Percentiles rank a stretch among this genome's conserved stretches.
These are phyloP conservation scores for Fusarium nurragi DNA, from an alignment of 2,329 filamentous ascomycete species.

Conservation along the genomic window DNA sequence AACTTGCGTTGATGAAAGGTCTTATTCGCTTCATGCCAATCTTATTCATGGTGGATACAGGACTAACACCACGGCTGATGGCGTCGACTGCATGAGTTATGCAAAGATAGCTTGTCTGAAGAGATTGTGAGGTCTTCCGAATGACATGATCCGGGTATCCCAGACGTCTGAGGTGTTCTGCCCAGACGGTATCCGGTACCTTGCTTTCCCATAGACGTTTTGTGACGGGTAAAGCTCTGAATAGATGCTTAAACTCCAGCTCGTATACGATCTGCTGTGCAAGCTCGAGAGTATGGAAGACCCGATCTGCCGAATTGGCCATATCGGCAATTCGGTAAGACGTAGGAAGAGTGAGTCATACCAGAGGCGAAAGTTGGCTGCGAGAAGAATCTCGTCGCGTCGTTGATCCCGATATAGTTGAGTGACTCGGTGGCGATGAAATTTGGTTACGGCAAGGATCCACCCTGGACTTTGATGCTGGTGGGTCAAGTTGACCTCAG, in stretches of 20 bases:
- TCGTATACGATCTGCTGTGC: conserved; percentile 22
- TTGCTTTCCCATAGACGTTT: conserved; percentile 10
- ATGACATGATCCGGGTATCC: conserved; percentile 8
- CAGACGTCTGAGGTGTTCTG: neutral
- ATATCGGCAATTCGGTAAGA: neutral
- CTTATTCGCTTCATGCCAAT: neutral
- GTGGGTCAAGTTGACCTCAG: neutral
- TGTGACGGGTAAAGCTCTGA: conserved; percentile 1
- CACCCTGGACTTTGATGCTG: neutral
- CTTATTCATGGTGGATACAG: neutral
- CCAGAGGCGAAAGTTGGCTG: neutral
- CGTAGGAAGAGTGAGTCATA: neutral
- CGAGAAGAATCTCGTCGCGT: neutral
- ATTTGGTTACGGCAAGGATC: neutral
- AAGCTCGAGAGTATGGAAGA: conserved; percentile 24
- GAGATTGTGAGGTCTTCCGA: neutral
- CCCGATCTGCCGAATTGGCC: conserved; percentile 9
- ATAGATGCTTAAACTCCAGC: conserved; percentile 1
- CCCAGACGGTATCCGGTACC: neutral
- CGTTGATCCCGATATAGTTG: neutral
- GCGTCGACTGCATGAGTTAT: conserved; percentile 1
- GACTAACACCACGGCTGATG: neutral
- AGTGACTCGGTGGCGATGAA: neutral
- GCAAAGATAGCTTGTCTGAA: neutral
- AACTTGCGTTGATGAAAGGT: neutral